A percentile compares a stretch with the other conserved stretches of the same genome.
Evolutionary conservation across 805 yeast genomes (phyloP).

Genomic region (Nakazawaea laoshanensis): DNA sequence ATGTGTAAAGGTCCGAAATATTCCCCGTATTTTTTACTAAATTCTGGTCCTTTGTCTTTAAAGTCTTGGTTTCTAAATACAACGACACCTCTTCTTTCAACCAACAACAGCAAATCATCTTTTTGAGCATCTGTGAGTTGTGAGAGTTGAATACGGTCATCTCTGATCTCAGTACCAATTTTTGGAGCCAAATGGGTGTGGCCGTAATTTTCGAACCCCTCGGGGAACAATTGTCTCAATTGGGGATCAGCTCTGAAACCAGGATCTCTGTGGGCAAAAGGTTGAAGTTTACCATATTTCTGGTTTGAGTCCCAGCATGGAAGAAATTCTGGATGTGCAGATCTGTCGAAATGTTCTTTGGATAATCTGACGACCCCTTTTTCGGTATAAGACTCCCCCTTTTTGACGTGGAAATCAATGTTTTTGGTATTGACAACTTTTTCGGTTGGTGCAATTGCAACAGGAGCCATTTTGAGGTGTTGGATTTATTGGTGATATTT

Average conservation of each 20-base stretch:
- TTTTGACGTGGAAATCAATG: constrained; percentile 36
- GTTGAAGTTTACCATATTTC: constrained; percentile 40
- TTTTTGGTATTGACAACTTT: constrained; percentile 15
- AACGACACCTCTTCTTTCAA: constrained; percentile 65
- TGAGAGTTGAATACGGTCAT: constrained; percentile 46
- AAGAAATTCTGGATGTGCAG: constrained; percentile 45
- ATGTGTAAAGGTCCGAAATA: constrained; percentile 67
- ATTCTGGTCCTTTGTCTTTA: constrained; percentile 41
- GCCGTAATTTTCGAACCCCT: constrained; percentile 15
- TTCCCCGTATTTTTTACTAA: constrained; percentile 41
- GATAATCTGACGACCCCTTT: constrained; percentile 37
- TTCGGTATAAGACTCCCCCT: constrained; percentile 40
- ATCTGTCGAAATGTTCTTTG: constrained; percentile 26
- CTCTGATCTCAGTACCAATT: constrained; percentile 53
- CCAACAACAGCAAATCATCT: constrained; percentile 60
- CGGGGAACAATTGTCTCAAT: constrained; percentile 37
- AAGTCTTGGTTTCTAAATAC: constrained; percentile 63
- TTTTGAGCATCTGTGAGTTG: constrained; percentile 43
- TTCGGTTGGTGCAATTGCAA: constrained; percentile 26
- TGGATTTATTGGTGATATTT: background rate
- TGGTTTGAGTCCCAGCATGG: constrained; percentile 65
- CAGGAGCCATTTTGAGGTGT: constrained; percentile 8
- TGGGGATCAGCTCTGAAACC: constrained; percentile 59
- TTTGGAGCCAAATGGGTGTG: constrained; percentile 50
- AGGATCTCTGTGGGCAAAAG: constrained; percentile 53